phyloP scores from a whole-genome alignment of 305 asterid genomes.

The Plantago rigida region DNA sequence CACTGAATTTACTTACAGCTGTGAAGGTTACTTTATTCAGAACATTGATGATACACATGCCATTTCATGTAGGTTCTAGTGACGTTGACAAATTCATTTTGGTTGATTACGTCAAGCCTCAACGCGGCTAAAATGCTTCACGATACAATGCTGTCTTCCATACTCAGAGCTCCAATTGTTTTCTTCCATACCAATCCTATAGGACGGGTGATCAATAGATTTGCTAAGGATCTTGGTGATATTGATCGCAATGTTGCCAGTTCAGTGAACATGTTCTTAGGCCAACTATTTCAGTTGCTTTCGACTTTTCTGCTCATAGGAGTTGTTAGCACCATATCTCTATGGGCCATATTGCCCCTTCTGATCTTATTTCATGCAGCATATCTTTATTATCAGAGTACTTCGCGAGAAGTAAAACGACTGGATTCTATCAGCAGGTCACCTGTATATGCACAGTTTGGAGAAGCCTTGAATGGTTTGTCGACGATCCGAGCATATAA shows the following conservation, averaged over 20 bases:
- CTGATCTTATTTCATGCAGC: constrained; percentile 70
- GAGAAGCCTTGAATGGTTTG: constrained; percentile 85
- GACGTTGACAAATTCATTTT: constrained; percentile 68
- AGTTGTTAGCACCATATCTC: constrained; percentile 59
- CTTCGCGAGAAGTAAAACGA: constrained; percentile 94
- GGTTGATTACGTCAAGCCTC: constrained; percentile 69
- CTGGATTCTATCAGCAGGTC: constrained; percentile 84
- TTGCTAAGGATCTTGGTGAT: constrained; percentile 73
- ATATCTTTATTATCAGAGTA: constrained; percentile 86
- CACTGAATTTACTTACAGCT: neutral
- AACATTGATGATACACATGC: too few species aligned
- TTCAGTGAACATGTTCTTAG: constrained; percentile 43
- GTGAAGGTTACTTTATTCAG: too few species aligned
- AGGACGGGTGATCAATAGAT: constrained; percentile 76
- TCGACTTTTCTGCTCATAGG: constrained; percentile 78
- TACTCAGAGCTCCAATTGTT: constrained; percentile 80
- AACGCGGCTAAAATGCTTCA: constrained; percentile 67
- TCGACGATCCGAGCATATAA: constrained; percentile 89
- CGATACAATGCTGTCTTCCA: constrained; percentile 56
- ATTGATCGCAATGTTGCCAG: constrained; percentile 69
- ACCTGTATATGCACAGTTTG: constrained; percentile 97
- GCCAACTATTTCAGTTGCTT: constrained; percentile 70
- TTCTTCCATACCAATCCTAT: constrained; percentile 81
- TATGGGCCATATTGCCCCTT: constrained; percentile 87
- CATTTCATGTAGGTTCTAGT: constrained; percentile 53